Conservation (phyloP, 208 protist species). For the Trichomonas vaginalis region DNA sequence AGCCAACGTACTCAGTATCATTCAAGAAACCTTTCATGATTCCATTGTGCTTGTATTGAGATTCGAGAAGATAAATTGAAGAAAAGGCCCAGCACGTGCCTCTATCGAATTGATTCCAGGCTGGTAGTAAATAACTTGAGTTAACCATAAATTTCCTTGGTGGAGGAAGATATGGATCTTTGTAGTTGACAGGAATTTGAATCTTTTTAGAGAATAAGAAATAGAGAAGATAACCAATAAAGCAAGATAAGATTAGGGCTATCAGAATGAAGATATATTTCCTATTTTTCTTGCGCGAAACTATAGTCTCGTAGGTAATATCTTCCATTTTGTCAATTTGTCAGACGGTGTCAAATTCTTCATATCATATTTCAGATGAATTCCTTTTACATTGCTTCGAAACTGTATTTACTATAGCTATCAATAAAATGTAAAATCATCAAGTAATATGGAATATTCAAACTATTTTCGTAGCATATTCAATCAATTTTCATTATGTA, state of each 20-base stretch:
- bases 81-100: background rate
- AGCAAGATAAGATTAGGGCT: background rate
- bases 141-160: background rate
- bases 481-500: no score
- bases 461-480: no score
- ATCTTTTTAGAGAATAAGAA: background rate
- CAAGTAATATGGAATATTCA: no score
- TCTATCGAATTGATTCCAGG: background rate
- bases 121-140: background rate
- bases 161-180: background rate
- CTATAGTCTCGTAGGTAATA: background rate
- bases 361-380: no score
- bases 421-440: no score
- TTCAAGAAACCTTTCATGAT: background rate
- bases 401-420: no score
- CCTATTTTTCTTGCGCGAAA: background rate
- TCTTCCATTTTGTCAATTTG: background rate
- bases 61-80: background rate
- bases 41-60: background rate
- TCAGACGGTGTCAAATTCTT: no score
- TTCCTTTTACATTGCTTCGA: no score
- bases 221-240: background rate
- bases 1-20: background rate
- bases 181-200: background rate
- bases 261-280: background rate